Percentiles rank a stretch among this genome's conserved stretches.
phyloP scores from a whole-genome alignment of 306 rosid species.

The Dalbergia oliveri region DNA sequence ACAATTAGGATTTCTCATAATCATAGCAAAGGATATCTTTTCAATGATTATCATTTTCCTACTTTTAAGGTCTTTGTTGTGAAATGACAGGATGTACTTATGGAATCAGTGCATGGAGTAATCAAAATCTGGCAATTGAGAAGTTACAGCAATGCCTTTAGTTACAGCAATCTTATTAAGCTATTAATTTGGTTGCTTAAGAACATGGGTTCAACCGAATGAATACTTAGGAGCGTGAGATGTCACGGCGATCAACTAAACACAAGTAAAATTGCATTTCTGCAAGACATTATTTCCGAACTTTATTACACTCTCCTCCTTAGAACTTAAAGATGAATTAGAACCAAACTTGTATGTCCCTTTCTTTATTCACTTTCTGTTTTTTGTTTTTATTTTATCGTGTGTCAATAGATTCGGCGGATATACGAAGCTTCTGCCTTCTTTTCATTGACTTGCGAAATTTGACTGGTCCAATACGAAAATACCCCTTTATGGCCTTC shows the following conservation, averaged over 20 bases:
- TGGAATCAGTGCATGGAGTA: background rate
- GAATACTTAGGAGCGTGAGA: background rate
- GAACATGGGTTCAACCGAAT: background rate
- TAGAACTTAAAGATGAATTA: background rate
- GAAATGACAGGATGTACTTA: background rate
- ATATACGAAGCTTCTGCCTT: conserved; percentile 18
- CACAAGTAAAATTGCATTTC: too few species aligned
- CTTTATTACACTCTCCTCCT: too few species aligned
- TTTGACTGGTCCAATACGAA: conserved; percentile 17
- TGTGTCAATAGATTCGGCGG: conserved; percentile 9
- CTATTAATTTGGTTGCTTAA: background rate
- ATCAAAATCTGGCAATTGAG: background rate
- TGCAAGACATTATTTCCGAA: too few species aligned
- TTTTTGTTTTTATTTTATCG: background rate
- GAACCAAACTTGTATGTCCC: background rate
- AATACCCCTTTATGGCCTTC: background rate
- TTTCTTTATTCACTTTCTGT: background rate
- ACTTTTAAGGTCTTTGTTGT: background rate
- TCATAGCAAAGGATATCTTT: too few species aligned
- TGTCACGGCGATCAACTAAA: background rate
- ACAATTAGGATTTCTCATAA: background rate
- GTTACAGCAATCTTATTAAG: background rate
- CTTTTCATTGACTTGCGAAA: conserved; percentile 38
- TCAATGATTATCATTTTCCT: too few species aligned
- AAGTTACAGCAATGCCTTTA: background rate